Evolutionary conservation across 108 stramenopile genomes (phyloP), one percentile per base, ranked within the genome.

Genomic region (Bacterosira constricta): DNA sequence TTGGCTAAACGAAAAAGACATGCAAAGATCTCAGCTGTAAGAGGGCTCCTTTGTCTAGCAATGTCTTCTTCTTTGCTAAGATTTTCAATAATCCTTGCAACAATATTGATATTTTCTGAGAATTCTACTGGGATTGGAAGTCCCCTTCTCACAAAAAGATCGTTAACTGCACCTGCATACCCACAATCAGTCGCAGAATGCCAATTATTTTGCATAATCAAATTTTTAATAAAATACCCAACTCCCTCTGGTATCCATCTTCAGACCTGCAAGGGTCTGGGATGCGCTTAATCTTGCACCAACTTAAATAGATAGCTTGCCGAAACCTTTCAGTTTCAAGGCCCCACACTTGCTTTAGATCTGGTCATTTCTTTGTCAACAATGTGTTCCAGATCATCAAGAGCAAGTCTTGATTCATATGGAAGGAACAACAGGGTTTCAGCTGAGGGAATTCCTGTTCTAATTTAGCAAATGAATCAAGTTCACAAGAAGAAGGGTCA

Each of bases 241-340:
- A 45, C 44, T 18, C 15, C 18, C 44, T 45, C 18, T 45, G 17
- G 18, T 45, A 45, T 45, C 44, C 44, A 18, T 3, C 17, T 8
- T 45, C 44, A 8, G 15, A 15, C 27, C 51, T 26, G n/a, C 51
- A 52, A 29, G 51, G 51, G 27, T 52, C 51, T 6, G 51, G 26
- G 15, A 52, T 52, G 51, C 15, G 15, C 12, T 27, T 52, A 10
- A 15, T 52, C 27, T 25, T 29, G 29, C 26, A 27, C 26, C 23
- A 64, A 9, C 17, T 31, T 29, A 64, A n/a, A 11, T 49, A 64
- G 13, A 46, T 26, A 64, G 44, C 44, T 45, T 45, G 44, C 44
- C 8, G 44, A 45, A 45, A 45, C 44, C 44, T 3, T 8, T 45
- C 44, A 18, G 44, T 45, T 45, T 45, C 44, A 45, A 7, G 15